These are phyloP conservation scores for Clarireedia paspali DNA, from an alignment of 2,329 filamentous ascomycete genomes.

Conservation along the genomic window DNA sequence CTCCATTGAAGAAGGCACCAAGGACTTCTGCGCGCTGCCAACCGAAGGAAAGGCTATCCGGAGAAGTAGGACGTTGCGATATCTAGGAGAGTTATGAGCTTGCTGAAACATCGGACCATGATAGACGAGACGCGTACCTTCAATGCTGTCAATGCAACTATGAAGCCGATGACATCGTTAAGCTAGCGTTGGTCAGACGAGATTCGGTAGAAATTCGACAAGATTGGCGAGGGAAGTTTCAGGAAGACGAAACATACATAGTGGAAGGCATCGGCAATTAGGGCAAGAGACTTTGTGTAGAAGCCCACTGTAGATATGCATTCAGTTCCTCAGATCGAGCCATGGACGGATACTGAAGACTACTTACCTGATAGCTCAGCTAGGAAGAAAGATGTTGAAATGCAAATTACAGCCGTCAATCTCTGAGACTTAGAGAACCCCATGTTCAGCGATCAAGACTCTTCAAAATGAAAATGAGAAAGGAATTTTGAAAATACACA, in stretches of 20 bases:
- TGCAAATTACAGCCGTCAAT: constrained; percentile 34
- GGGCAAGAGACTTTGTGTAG: constrained; percentile 61
- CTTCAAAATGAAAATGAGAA: neutral
- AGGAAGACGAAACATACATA: constrained; percentile 43
- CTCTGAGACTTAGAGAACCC: constrained; percentile 12
- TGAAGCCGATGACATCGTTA: constrained; percentile 63
- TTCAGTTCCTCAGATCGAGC: neutral
- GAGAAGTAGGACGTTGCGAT: constrained; percentile 47
- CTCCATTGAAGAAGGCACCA: constrained; percentile 75
- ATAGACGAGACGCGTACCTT: constrained; percentile 36
- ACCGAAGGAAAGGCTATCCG: constrained; percentile 59
- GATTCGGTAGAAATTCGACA: neutral
- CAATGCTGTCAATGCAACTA: constrained; percentile 57
- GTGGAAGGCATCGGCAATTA: constrained; percentile 73
- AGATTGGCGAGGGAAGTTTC: neutral
- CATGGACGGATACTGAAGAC: neutral
- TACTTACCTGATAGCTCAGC: constrained; percentile 37
- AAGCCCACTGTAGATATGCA: constrained; percentile 46
- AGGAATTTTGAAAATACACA: neutral
- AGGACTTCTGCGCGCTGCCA: constrained; percentile 69
- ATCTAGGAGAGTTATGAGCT: constrained; percentile 36
- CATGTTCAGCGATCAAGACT: neutral
- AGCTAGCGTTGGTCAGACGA: constrained; percentile 37
- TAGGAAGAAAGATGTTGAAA: constrained; percentile 39
- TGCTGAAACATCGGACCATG: neutral